A percentile compares a stretch with the other conserved stretches of the same genome.
phyloP scores from a whole-genome alignment of 352 stramenopile genomes.

The Pythium coloratum region DNA sequence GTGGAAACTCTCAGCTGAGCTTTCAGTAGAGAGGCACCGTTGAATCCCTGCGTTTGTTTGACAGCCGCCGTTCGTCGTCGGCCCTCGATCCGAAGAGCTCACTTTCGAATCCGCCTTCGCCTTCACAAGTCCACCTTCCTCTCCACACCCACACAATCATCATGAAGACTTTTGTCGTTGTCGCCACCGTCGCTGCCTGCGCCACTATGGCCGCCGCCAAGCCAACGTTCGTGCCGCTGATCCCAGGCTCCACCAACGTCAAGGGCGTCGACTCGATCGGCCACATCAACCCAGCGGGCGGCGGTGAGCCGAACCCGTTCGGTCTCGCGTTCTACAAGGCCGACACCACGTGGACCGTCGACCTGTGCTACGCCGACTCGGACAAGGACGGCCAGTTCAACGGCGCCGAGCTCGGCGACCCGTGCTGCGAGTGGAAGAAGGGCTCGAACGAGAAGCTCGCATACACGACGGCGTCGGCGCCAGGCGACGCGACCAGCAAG shows the following conservation, averaged over 20 bases:
- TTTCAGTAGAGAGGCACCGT: too few species aligned
- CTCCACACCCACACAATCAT: neutral
- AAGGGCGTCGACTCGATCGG: conserved; percentile 29
- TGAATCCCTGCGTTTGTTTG: neutral
- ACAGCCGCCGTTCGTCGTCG: neutral
- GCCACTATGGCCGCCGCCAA: conserved; percentile 21
- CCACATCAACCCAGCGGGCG: conserved; percentile 35
- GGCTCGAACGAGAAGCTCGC: conserved; percentile 27
- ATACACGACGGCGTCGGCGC: conserved; percentile 31
- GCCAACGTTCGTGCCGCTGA: conserved; percentile 18
- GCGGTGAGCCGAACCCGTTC: conserved; percentile 35
- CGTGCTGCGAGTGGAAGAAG: conserved; percentile 39
- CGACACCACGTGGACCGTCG: conserved; percentile 31
- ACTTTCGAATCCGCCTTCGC: conserved; percentile 13
- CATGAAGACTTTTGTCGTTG: conserved; percentile 21
- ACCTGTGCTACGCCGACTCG: conserved; percentile 36
- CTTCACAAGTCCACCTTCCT: conserved; percentile 3
- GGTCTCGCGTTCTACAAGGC: conserved; percentile 27
- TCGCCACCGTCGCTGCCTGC: conserved; percentile 10
- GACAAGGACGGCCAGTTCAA: conserved; percentile 41
- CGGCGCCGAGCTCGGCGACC: conserved; percentile 60
- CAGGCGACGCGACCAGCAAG: conserved; percentile 27
- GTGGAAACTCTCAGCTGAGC: too few species aligned
- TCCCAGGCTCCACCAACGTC: conserved; percentile 25
- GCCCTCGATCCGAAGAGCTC: neutral